Conservation (phyloP, 257 asterid genomes). For the Nicotiana tomentosiformis region DNA sequence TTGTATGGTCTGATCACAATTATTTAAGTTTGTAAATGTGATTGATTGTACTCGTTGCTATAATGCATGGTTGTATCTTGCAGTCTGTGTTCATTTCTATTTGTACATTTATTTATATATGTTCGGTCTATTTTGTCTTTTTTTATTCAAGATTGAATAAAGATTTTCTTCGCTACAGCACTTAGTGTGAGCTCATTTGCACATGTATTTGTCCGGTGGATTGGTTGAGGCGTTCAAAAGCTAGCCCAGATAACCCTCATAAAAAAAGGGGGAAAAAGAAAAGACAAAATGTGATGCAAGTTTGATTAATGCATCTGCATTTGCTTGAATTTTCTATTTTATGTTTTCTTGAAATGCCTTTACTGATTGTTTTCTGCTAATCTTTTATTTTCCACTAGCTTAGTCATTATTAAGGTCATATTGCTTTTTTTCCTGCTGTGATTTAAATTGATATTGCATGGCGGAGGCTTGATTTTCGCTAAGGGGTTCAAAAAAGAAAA, state of each 20-base stretch:
- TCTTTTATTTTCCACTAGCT: background rate
- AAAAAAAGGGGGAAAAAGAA: background rate
- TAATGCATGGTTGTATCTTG: background rate
- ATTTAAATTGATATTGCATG: background rate
- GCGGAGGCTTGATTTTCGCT: too few relatives aligned
- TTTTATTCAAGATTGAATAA: background rate
- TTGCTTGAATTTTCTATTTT: background rate
- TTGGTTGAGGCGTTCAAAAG: background rate
- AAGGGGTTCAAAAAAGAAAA: too few relatives aligned
- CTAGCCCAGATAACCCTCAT: background rate
- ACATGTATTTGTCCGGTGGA: background rate
- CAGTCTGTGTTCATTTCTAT: background rate
- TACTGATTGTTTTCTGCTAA: background rate
- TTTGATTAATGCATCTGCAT: background rate
- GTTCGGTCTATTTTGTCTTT: background rate
- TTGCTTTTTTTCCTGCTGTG: background rate
- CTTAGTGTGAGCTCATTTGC: conserved; percentile 2
- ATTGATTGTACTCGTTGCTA: background rate
- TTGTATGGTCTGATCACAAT: background rate
- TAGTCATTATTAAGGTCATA: background rate
- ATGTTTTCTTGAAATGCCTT: background rate
- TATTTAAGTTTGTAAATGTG: background rate
- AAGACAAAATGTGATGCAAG: background rate
- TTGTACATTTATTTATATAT: background rate
- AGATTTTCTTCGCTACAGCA: background rate